A percentile compares a stretch with the other conserved stretches of the same genome.
phyloP scores from a whole-genome alignment of 2,329 filamentous ascomycete species.

The Epichloe scottii region DNA sequence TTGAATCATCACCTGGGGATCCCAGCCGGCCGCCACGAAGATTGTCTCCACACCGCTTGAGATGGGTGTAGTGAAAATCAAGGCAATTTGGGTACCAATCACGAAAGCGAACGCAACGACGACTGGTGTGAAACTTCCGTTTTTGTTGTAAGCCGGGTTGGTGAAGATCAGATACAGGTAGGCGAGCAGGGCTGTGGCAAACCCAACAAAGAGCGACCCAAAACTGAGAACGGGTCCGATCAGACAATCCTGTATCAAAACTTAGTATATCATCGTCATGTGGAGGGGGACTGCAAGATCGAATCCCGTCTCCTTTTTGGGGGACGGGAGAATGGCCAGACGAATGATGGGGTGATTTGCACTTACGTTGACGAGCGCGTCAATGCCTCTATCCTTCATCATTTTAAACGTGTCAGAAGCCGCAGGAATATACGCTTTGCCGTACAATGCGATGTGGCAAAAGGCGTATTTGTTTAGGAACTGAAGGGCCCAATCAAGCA shows the following conservation, averaged over 20 bases:
- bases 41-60: constrained; percentile 84
- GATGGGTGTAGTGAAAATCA: constrained; percentile 80
- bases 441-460: constrained; percentile 85
- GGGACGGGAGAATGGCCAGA: too few species aligned
- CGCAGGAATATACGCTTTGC: constrained; percentile 72
- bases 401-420: constrained; percentile 85
- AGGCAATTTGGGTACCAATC: constrained; percentile 79
- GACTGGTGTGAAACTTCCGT: constrained; percentile 58
- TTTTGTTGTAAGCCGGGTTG: constrained; percentile 60
- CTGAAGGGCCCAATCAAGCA: constrained; percentile 68
- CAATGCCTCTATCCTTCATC: constrained; percentile 85
- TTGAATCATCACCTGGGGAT: constrained; percentile 64
- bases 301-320: too few species aligned
- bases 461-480: constrained; percentile 91
- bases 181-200: constrained; percentile 65
- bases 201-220: constrained; percentile 73
- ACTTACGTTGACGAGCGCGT: constrained; percentile 65
- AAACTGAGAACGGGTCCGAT: constrained; percentile 63
- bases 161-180: constrained; percentile 84
- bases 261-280: constrained; percentile 4
- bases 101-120: constrained; percentile 78
- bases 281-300: too few species aligned
- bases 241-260: constrained; percentile 49
- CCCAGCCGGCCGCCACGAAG: constrained; percentile 66
- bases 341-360: too few species aligned